Base-by-base conservation (phyloP, 345 rosid species). In the Balakata baccata region DNA sequence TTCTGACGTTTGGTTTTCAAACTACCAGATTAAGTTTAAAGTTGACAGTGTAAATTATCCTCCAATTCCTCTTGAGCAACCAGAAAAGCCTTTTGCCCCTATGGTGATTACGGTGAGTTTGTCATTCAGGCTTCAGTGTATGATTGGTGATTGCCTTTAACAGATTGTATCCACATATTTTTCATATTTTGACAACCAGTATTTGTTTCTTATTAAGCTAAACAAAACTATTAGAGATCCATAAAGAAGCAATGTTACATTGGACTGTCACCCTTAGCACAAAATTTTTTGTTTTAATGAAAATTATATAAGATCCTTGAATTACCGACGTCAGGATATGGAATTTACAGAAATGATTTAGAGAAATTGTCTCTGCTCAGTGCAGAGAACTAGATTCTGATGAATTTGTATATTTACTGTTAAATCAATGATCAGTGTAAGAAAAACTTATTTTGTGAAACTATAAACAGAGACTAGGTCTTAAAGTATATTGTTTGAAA, bases 71-170 rank as follows among this genome's bases (percentile, higher is more conserved):
- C 75, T 75, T 51, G 96, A 90, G 79, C 86, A 80, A 69, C 78
- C 79, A 23, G 88, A 87, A 22, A 92, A 92, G 81, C 92, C 96
- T 72, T 92, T 94, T 84, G 92, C 96, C 69, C 92, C 96, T 38
- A 92, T 92, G 98, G 87, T 89, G 81, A 72, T 94, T 71, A 85
- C 83, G 39, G 96, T 94, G 84, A 89, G 98, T 84, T 62, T 65
- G 46, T 65, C 29, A 56, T 66, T 59, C 65, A 29, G 67, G 69
- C 29, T 56, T 51, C 43, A 20, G 34, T 25, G 4, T 38, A 23
- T 38, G 22, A 39, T 1, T 39, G 9, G 8, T 25, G 7, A 6
- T 63, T 63, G 22, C 23, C 20, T 62, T 62, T 38, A 12, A 0
- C 10, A 43, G 0, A 1, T 34, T 14, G 14, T 8, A 16, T 38